These are phyloP conservation scores for Eucalyptus sp. DNA, from an alignment of 345 rosid species.

Conservation along the genomic window DNA sequence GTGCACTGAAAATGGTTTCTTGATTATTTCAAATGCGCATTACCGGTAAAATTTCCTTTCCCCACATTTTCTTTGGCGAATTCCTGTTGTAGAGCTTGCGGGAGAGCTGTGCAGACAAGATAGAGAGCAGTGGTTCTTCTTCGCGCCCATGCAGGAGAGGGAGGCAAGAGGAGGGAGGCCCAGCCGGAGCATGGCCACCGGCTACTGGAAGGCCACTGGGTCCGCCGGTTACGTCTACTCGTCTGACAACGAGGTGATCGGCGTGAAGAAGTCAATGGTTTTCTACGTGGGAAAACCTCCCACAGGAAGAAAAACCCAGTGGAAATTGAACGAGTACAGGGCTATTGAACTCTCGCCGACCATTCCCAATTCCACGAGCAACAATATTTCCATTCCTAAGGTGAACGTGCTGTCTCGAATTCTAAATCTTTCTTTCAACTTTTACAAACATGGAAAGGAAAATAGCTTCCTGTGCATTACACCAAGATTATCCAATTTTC, in stretches of 20 bases:
- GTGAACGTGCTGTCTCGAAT: background rate
- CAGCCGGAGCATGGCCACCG: conserved; percentile 55
- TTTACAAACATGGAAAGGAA: background rate
- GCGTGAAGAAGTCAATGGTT: conserved; percentile 82
- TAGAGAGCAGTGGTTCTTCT: conserved; percentile 91
- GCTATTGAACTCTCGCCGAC: conserved; percentile 26
- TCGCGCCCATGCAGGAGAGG: conserved; percentile 66
- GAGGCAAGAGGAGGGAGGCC: conserved; percentile 82
- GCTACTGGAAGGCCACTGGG: conserved; percentile 96
- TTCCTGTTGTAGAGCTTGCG: conserved; percentile 30
- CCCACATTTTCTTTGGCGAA: background rate
- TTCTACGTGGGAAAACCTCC: conserved; percentile 85
- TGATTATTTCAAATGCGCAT: background rate
- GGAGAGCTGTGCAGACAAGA: conserved; percentile 61
- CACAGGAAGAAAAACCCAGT: conserved; percentile 59
- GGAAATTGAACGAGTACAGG: conserved; percentile 88
- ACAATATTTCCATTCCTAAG: background rate
- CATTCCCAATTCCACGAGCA: background rate
- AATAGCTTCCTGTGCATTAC: background rate
- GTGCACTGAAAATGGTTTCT: background rate
- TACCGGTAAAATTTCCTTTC: background rate
- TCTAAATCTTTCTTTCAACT: background rate
- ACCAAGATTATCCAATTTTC: background rate
- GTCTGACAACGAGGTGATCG: conserved; percentile 49
- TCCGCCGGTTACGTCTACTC: conserved; percentile 77